Percentiles rank a stretch among this genome's conserved stretches.
These are phyloP conservation scores for Ilex aquifolium DNA, from an alignment of 257 asterid species.

Conservation along the genomic window DNA sequence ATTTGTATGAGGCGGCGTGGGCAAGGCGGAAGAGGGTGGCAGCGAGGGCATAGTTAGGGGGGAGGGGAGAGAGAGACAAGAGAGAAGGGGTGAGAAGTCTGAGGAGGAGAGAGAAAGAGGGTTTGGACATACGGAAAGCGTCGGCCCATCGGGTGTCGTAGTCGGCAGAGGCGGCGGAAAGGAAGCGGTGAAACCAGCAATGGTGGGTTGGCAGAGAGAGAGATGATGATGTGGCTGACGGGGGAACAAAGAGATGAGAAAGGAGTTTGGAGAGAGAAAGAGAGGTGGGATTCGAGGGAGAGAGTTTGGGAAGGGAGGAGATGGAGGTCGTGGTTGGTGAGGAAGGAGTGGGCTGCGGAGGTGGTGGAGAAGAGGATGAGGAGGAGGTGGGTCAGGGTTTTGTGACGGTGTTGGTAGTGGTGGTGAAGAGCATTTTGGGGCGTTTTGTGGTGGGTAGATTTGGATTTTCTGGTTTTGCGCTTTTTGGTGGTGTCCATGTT, in stretches of 20 bases:
- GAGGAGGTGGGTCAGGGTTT: no score
- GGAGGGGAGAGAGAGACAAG: constrained; percentile 48
- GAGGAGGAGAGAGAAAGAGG: constrained; percentile 76
- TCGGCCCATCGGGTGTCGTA: constrained; percentile 65
- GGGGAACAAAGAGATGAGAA: constrained; percentile 41
- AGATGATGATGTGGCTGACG: constrained; percentile 23
- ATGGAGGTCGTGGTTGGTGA: constrained; percentile 62
- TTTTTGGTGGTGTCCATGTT: neutral
- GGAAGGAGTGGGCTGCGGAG: constrained; percentile 66
- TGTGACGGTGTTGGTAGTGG: no score
- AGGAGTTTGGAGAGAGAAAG: constrained; percentile 47
- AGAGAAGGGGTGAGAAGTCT: constrained; percentile 69
- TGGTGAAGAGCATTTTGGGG: no score
- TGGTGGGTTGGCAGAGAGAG: constrained; percentile 23
- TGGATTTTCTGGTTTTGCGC: neutral
- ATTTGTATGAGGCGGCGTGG: constrained; percentile 59
- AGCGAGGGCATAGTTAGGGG: constrained; percentile 61
- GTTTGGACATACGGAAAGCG: constrained; percentile 55
- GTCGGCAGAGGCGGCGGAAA: constrained; percentile 37
- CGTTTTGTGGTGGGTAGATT: no score
- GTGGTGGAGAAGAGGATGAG: no score
- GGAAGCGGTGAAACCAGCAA: constrained; percentile 59
- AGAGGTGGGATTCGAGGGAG: constrained; percentile 60
- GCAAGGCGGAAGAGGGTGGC: constrained; percentile 63
- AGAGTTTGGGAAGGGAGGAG: constrained; percentile 75